Base-by-base conservation (phyloP, 192 early-diverging fungal genomes). In the Rhizophagus prolifer region DNA sequence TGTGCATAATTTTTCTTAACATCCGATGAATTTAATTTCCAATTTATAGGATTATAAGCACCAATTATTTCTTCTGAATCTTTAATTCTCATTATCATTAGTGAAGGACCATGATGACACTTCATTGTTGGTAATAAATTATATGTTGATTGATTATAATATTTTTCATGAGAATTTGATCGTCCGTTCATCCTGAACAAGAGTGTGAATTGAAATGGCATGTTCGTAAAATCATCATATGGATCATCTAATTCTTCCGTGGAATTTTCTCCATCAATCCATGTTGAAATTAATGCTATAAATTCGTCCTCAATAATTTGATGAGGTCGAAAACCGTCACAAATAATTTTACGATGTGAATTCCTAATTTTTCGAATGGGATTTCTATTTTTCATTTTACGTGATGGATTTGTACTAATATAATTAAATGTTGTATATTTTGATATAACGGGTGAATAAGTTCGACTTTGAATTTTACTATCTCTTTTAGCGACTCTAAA, bases 81-180 rank as follows among this genome's bases (percentile, higher is more conserved):
- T 69, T 69, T 44, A 21, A 69, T 23, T 3, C 34, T 44, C 67
- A 69, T 69, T 9, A 69, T 21, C 67, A 69, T 69, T 25, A 69
- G n/a, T 46, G 67, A 69, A 69, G 36, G 38, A 12, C 34, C 67
- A 26, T 69, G 67, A 21, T 69, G 67, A 46, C 67, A 69, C 25
- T 69, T 69, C 67, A 69, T 69, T 41, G 67, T 69, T 44, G 67
- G 67, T 69, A 69, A 69, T 44, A 69, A 25, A 7, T 36, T 44
- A n/a, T 69, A 23, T 12, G 67, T 25, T 46, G 67, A 69, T 0
- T 69, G 67, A 46, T 69, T 69, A 44, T 69, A 69, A 44, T 36
- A 69, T 25, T 69, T 30, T 9, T 25, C n/a, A 41, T 30, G 67
- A 25, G 34, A 25, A 5, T 6, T 30, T 44, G 67, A 5, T 7